Conservation (phyloP, 2,329 filamentous ascomycete species). For the Aspergillus glaucus region DNA sequence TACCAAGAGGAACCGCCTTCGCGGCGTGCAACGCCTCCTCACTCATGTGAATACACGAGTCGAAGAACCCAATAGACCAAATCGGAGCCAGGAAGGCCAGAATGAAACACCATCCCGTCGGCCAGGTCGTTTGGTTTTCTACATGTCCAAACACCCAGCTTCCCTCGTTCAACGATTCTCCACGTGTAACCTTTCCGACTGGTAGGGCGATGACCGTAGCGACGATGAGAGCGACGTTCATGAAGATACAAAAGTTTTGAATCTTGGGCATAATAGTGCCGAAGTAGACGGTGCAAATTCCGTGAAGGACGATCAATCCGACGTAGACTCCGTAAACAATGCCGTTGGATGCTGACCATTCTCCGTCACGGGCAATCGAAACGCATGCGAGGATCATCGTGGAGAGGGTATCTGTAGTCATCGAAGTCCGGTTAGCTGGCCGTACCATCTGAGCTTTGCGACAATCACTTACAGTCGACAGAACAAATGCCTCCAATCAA, state of each 20-base stretch:
- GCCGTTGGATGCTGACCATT: conserved; percentile 51
- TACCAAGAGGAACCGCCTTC: conserved; percentile 54
- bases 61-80: conserved; percentile 53
- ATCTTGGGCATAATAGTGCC: conserved; percentile 55
- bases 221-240: conserved; percentile 52
- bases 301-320: conserved; percentile 49
- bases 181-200: conserved; percentile 37
- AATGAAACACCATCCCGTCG: conserved; percentile 54
- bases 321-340: conserved; percentile 54
- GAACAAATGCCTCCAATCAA: conserved; percentile 57
- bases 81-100: conserved; percentile 56
- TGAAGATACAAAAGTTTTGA: conserved; percentile 50
- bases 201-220: conserved; percentile 54
- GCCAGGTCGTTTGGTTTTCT: conserved; percentile 55
- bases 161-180: conserved; percentile 27
- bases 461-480: conserved; percentile 48
- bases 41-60: conserved; percentile 54
- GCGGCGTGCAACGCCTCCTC: conserved; percentile 58
- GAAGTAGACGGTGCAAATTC: conserved; percentile 47
- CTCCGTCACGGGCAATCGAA: conserved; percentile 51
- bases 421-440: background rate
- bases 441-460: background rate
- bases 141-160: conserved; percentile 52
- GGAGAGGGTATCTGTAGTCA: conserved; percentile 20
- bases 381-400: conserved; percentile 47